phyloP scores from a whole-genome alignment of 2,329 filamentous ascomycete genomes.

The Hypoxylon sp. region DNA sequence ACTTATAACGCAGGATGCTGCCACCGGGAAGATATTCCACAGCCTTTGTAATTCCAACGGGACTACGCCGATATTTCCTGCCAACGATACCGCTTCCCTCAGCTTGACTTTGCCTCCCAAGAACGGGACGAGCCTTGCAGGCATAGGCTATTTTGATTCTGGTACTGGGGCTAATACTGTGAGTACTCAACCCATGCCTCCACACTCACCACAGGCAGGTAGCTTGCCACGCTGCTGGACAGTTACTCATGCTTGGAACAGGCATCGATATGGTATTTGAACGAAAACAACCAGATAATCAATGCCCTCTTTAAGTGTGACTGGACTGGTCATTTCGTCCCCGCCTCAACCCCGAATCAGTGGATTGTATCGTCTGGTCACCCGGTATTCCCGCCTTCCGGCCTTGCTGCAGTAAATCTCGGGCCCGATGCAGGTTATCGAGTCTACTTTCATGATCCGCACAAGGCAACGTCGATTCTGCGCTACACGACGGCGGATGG shows the following conservation, averaged over 20 bases:
- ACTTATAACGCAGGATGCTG: conserved; percentile 34
- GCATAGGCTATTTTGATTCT: conserved; percentile 8
- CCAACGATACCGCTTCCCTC: conserved; percentile 14
- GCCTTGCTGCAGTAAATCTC: conserved; percentile 15
- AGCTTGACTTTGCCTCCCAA: conserved; percentile 5
- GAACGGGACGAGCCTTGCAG: conserved; percentile 6
- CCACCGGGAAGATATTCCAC: conserved; percentile 28
- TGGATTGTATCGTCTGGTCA: conserved; percentile 1
- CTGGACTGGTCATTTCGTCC: conserved; percentile 19
- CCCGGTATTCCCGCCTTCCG: conserved; percentile 6
- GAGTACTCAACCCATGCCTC: neutral
- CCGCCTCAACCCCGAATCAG: neutral
- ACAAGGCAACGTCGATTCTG: conserved; percentile 2
- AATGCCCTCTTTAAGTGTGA: conserved; percentile 20
- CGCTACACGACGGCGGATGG: conserved; percentile 3
- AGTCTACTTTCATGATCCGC: conserved; percentile 18
- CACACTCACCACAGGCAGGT: no score
- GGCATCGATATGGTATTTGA: conserved; percentile 17
- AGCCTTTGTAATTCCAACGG: conserved; percentile 32
- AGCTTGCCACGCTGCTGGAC: no score
- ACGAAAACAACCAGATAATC: conserved; percentile 6
- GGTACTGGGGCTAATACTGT: neutral
- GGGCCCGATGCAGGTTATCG: conserved; percentile 11
- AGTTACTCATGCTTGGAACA: neutral
- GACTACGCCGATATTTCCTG: conserved; percentile 22